Base-by-base conservation (phyloP, 2,329 filamentous ascomycete species). In the Arachnomyces sp. region DNA sequence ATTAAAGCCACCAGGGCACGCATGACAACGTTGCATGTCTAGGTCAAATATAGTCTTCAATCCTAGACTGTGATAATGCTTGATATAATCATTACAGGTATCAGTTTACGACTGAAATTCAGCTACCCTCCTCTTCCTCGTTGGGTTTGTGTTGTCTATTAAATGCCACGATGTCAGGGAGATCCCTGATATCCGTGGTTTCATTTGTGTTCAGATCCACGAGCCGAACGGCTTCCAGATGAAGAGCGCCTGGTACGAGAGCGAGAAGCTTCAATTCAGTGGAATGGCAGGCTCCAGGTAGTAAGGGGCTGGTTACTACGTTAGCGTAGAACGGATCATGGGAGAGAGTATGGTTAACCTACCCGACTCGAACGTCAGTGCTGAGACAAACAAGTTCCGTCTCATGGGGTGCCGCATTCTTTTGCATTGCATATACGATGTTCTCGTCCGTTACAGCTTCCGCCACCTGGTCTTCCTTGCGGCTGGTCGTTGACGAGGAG, bases 311-410 rank as follows among this genome's bases (percentile, higher is more conserved):
- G 38, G 13, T 8, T 20, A 15, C 35, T 15, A 9, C 33, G 39
- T 32, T 25, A 36, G 36, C 18, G 42, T 15, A 36, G 31, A 46
- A 29, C 39, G 39, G 9, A n/a, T 38, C 18, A 30, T 43, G n/a
- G 32, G 38, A 35, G 17, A 20, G 12, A 13, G 28, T 29, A 38
- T 29, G n/a, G 13, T 4, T 13, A 15, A 62, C 71, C 58, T 55
- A 76, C 73, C 74, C 76, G 38, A 79, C 65, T 18, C 72, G 65
- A 15, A 79, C 61, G 50, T 79, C 76, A 0, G 75, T 72, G 34
- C 71, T 78, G 42, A 79, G 54, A 47, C 71, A 73, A 29, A 79
- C 60, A 29, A 80, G 53, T 32, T 76, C 69, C 3, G 68, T 68
- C 39, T 70, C 64, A 38, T 75, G 69, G 3, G 63, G 64, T 11